Percentiles rank a stretch among this genome's conserved stretches.
Conservation (phyloP, 75 land plant species). For the Adiantum capillusveneris region DNA sequence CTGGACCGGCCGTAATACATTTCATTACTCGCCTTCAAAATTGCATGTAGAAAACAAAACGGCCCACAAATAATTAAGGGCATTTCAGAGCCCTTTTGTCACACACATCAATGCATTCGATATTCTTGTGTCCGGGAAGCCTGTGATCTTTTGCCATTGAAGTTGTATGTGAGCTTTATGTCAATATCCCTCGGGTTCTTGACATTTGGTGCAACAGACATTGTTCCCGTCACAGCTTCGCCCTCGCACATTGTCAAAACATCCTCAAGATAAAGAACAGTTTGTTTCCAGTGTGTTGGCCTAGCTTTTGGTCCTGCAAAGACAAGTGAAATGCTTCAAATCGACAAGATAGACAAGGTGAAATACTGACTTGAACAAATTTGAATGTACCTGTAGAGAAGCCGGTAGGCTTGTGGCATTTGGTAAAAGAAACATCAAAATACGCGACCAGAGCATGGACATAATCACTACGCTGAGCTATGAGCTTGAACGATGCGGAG, state of each 20-base stretch:
- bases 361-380: not conserved
- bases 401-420: slow-evolving; percentile 79
- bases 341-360: slow-evolving; percentile 6
- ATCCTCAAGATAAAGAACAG: slow-evolving; percentile 93
- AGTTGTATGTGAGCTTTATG: slow-evolving; percentile 61
- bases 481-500: slow-evolving; percentile 89
- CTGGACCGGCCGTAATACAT: too few species aligned
- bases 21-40: too few species aligned
- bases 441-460: slow-evolving; percentile 97
- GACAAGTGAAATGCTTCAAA: not conserved
- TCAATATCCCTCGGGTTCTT: slow-evolving; percentile 96
- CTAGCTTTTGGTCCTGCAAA: slow-evolving; percentile 79
- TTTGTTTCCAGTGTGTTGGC: slow-evolving; percentile 97
- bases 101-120: slow-evolving; percentile 76
- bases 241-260: slow-evolving; percentile 88
- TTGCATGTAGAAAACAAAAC: too few species aligned
- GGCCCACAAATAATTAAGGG: too few species aligned
- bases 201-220: slow-evolving; percentile 72
- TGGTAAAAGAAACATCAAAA: slow-evolving; percentile 95
- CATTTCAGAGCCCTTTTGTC: too few species aligned
- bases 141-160: slow-evolving; percentile 58
- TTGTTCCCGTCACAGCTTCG: slow-evolving; percentile 61
- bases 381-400: slow-evolving; percentile 94
- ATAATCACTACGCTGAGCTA: slow-evolving; percentile 84
- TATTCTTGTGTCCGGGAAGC: slow-evolving; percentile 68